Evolutionary conservation across 306 rosid genomes (phyloP), one percentile per base, ranked within the genome.

Genomic region (Mimosa pudica): DNA sequence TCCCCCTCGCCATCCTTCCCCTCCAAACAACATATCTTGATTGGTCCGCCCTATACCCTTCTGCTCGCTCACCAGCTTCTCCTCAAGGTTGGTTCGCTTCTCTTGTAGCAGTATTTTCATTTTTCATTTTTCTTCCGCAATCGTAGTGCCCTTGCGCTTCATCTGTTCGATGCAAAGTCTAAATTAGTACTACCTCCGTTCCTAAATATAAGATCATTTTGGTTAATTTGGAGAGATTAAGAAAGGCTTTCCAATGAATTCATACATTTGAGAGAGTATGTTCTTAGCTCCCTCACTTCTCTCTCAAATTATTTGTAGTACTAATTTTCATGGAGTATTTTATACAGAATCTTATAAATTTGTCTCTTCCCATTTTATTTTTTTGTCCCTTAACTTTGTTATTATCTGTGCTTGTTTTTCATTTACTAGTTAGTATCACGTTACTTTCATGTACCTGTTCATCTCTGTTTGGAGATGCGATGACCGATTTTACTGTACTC

Each of bases 11-110:
- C 30, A 24, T 24, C 30, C 30, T 24, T 24, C 30, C 30, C 30
- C 30, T 24, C 30, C 30, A 24, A 24, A 24, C 30, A 24, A 24
- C 30, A 24, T 24, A 24, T 24, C 32, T n/a, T 18, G 11, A 30
- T 63, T 10, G 2, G n/a, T 63, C 4, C 3, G 33, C 30, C 4
- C 7, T 14, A 0, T 20, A 8, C 7, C 13, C 75, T 44, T 3
- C 54, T 35, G 52, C 3, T 69, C 54, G 7, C 41, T 55, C 62
- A 55, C 67, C 17, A 61, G 67, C 3, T 61, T 47, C 0, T 70
- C 24, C 13, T 38, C 41, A 54, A 66, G 78, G 79, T 80, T 54
- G 47, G 51, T 52, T 14, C 58, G 32, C 18, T 7, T 32, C 64
- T 24, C 69, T 51, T 44, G 38, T 42, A 24, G 30, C 30, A 24